phyloP scores from a whole-genome alignment of 2,329 filamentous ascomycete genomes.

The Penicillium sumatraense region DNA sequence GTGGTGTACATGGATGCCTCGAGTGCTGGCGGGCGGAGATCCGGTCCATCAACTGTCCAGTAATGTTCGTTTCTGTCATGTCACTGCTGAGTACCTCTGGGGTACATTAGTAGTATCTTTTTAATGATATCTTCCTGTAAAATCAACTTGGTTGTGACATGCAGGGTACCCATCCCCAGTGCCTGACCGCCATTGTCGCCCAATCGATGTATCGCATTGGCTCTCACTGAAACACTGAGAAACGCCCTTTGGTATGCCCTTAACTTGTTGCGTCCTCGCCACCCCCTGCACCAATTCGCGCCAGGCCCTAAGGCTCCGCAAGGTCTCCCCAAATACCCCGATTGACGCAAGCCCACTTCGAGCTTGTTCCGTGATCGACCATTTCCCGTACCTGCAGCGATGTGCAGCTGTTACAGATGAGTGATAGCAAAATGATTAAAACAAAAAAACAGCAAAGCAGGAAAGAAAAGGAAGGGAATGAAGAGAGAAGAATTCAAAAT shows the following conservation, averaged over 20 bases:
- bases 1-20: conserved; percentile 16
- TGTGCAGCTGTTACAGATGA: conserved; percentile 24
- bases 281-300: background rate
- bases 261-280: background rate
- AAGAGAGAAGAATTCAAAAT: conserved; percentile 30
- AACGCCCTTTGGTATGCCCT: background rate
- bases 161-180: conserved; percentile 6
- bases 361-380: background rate
- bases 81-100: background rate
- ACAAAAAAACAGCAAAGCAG: background rate
- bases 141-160: background rate
- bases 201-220: conserved; percentile 18
- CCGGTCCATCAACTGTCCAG: too few species aligned
- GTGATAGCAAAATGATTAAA: background rate
- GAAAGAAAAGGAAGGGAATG: conserved; percentile 17
- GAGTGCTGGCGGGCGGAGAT: background rate
- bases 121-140: background rate
- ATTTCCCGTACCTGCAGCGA: conserved; percentile 18
- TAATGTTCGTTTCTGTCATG: background rate
- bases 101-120: background rate
- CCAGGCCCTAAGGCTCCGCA: background rate
- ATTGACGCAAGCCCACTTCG: background rate
- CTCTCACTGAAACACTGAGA: conserved; percentile 13
- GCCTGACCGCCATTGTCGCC: conserved; percentile 32
- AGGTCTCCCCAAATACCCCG: background rate